These are phyloP conservation scores for Rhizopogon roseolus DNA, from an alignment of 768 basidiomycete genomes.

Conservation along the genomic window DNA sequence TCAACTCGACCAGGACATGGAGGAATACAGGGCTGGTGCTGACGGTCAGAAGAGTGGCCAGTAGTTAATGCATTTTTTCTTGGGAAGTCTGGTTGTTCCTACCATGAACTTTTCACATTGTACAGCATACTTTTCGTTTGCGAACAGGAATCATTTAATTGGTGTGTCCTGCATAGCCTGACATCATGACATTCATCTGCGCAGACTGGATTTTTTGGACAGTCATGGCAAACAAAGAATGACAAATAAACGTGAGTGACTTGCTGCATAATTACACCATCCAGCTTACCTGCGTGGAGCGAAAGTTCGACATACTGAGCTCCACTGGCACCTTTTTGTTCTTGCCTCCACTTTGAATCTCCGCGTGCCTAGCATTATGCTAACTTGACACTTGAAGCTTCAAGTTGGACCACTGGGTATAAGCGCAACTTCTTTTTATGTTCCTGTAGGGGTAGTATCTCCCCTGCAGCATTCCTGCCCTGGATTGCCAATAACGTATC, in stretches of 20 bases:
- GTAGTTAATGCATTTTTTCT: not conserved
- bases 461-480: not conserved
- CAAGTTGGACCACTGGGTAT: not conserved
- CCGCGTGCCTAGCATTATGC: not conserved
- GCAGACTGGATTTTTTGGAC: not conserved
- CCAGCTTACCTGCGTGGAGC: too few species aligned
- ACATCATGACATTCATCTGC: not conserved
- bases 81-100: not conserved
- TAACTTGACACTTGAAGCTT: not conserved
- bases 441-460: not conserved
- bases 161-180: not conserved
- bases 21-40: conserved; percentile 59
- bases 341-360: too few species aligned
- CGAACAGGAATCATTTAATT: not conserved
- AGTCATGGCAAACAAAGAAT: too few species aligned
- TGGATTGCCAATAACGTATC: not conserved
- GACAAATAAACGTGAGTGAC: not conserved
- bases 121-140: not conserved
- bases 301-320: not conserved
- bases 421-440: not conserved
- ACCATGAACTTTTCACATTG: not conserved
- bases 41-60: conserved; percentile 9
- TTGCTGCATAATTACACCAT: not conserved
- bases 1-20: conserved; percentile 78
- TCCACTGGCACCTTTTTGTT: not conserved